Percentiles rank a stretch among this genome's conserved stretches.
These are phyloP conservation scores for Infundibulicybe gibba DNA, from an alignment of 768 basidiomycete genomes.

Conservation along the genomic window DNA sequence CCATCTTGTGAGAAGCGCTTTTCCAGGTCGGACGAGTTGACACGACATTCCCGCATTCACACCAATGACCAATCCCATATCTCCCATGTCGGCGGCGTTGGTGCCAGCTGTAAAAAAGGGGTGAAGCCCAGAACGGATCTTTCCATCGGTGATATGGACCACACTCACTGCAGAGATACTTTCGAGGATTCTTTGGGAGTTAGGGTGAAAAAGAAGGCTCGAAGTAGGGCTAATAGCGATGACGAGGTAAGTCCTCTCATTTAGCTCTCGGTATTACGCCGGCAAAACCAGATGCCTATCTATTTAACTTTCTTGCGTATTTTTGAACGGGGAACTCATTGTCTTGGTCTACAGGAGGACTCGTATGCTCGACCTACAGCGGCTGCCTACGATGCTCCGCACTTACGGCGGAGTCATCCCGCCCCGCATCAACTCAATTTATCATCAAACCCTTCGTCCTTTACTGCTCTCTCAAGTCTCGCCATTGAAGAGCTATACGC, in stretches of 20 bases:
- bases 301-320: conserved; percentile 9
- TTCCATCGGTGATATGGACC: background rate
- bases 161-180: background rate
- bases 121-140: conserved; percentile 8
- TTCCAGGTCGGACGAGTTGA: conserved; percentile 97
- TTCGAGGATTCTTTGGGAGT: conserved; percentile 12
- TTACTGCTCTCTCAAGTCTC: conserved; percentile 66
- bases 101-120: conserved; percentile 1
- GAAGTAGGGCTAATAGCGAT: conserved; percentile 76
- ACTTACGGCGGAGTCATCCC: conserved; percentile 17
- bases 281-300: conserved; percentile 58
- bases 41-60: conserved; percentile 93
- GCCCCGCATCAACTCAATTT: conserved; percentile 17
- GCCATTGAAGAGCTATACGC: conserved; percentile 90
- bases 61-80: conserved; percentile 46
- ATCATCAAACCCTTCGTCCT: conserved; percentile 36
- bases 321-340: too few relatives aligned
- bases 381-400: conserved; percentile 18
- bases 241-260: conserved; percentile 62
- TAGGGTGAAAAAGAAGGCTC: conserved; percentile 71
- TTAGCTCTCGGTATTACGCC: conserved; percentile 15
- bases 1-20: conserved; percentile 98
- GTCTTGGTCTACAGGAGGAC: conserved; percentile 24
- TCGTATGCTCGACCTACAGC: conserved; percentile 15
- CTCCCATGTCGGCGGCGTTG: conserved; percentile 16